Conservation (phyloP, 208 protist species). For the Trypanosoma platydactyli region DNA sequence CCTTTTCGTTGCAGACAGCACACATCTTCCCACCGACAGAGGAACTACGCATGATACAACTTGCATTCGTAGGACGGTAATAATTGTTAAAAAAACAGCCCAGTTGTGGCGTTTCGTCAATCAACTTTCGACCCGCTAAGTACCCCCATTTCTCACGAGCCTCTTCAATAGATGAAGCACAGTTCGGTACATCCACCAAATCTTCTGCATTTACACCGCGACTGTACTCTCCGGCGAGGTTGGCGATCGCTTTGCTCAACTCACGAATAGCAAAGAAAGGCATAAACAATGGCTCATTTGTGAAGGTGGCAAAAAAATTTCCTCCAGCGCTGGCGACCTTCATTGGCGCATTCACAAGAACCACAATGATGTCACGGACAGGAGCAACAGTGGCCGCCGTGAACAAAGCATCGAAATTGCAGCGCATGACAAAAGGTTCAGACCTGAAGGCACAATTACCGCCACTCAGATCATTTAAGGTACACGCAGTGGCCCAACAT, state of each 20-base stretch:
- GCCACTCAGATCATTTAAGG: slow-evolving; percentile 17
- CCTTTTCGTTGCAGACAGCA: slow-evolving; percentile 54
- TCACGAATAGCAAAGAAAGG: slow-evolving; percentile 61
- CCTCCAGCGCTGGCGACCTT: slow-evolving; percentile 31
- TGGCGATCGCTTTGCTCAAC: slow-evolving; percentile 55
- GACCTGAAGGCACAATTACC: slow-evolving; percentile 44
- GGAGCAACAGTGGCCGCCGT: slow-evolving; percentile 32
- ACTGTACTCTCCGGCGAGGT: slow-evolving; percentile 57
- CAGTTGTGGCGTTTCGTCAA: slow-evolving; percentile 1
- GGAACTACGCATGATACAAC: slow-evolving; percentile 61
- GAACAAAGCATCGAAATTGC: slow-evolving; percentile 32
- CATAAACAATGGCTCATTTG: slow-evolving; percentile 50
- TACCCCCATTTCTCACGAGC: slow-evolving; percentile 36
- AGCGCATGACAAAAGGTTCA: slow-evolving; percentile 43
- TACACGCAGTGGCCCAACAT: slow-evolving; percentile 36
- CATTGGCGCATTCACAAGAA: slow-evolving; percentile 50
- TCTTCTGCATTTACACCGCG: slow-evolving; percentile 33
- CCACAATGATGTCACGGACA: slow-evolving; percentile 47
- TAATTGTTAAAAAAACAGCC: slow-evolving; percentile 67
- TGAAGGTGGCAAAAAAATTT: slow-evolving; percentile 47
- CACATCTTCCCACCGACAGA: slow-evolving; percentile 49
- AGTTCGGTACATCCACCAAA: slow-evolving; percentile 39
- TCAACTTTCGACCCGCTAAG: slow-evolving; percentile 28
- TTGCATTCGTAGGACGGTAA: slow-evolving; percentile 33
- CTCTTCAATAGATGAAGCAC: slow-evolving; percentile 21